Evolutionary conservation across 495 filamentous ascomycete species (phyloP).

Genomic region (Xylaria bambusicola): DNA sequence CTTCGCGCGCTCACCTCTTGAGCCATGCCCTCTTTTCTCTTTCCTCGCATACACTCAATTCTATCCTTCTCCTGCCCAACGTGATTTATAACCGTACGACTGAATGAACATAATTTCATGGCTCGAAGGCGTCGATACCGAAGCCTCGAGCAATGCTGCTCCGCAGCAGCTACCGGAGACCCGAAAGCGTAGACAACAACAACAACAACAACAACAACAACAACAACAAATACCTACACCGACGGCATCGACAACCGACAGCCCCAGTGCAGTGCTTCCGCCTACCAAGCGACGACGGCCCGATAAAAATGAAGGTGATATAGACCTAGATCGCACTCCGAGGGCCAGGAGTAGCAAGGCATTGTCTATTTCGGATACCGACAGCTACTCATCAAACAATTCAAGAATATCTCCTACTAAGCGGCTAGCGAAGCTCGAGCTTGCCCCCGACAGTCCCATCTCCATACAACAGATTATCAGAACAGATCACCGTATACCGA

Average conservation of each 20-base stretch:
- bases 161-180: not conserved
- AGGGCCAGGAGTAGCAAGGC: not conserved
- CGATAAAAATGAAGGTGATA: not conserved
- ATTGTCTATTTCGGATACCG: not conserved
- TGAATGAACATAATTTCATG: not conserved
- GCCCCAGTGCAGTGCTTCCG: not conserved
- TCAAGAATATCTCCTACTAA: not conserved
- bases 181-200: not conserved
- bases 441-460: not conserved
- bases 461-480: not conserved
- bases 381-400: not conserved
- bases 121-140: not conserved
- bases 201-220: not conserved
- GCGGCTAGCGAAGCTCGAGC: not conserved
- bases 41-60: not conserved
- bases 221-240: not conserved
- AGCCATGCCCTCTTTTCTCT: not conserved
- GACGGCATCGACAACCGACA: not conserved
- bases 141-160: not conserved
- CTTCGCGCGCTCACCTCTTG: conserved; percentile 1
- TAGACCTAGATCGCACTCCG: not conserved
- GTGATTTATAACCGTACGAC: not conserved
- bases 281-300: conserved; percentile 1
- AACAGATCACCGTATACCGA: not conserved
- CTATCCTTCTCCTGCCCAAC: not conserved